Percentiles rank a stretch among this genome's conserved stretches.
Conservation (phyloP, 2,329 filamentous ascomycete species). For the Coniochaeta pulveracea region DNA sequence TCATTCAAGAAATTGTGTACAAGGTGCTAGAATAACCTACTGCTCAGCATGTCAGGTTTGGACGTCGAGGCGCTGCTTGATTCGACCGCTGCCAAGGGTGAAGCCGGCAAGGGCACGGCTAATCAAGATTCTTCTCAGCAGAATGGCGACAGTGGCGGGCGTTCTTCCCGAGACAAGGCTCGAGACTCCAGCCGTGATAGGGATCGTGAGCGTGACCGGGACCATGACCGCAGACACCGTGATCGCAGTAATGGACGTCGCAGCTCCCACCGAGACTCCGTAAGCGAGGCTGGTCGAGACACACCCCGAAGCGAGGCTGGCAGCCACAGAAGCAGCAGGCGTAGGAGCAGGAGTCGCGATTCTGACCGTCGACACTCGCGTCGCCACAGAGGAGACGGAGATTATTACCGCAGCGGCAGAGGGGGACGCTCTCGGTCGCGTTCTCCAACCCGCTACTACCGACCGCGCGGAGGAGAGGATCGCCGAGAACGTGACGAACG, state of each 20-base stretch:
- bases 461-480: conserved; percentile 37
- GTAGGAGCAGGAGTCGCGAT: conserved; percentile 68
- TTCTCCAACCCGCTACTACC: conserved; percentile 53
- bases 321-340: conserved; percentile 73
- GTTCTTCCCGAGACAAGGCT: conserved; percentile 12
- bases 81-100: conserved; percentile 54
- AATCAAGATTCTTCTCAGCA: conserved; percentile 50
- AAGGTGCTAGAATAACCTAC: too few relatives aligned
- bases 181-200: conserved; percentile 38
- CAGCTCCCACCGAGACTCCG: conserved; percentile 37
- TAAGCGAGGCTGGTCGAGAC: conserved; percentile 42
- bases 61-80: conserved; percentile 90
- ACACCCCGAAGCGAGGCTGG: conserved; percentile 66
- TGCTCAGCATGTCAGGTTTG: conserved; percentile 46
- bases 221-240: conserved; percentile 35
- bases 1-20: too few relatives aligned
- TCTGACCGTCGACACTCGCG: conserved; percentile 64
- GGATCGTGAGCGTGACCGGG: conserved; percentile 43
- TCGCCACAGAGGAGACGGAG: conserved; percentile 61
- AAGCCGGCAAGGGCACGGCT: conserved; percentile 30
- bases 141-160: conserved; percentile 29
- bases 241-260: conserved; percentile 35
- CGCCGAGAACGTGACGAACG: conserved; percentile 27
- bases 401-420: conserved; percentile 56
- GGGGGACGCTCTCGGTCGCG: conserved; percentile 60